Evolutionary conservation across 2,329 filamentous ascomycete species (phyloP).

Genomic region (Talaromyces atroroseus): DNA sequence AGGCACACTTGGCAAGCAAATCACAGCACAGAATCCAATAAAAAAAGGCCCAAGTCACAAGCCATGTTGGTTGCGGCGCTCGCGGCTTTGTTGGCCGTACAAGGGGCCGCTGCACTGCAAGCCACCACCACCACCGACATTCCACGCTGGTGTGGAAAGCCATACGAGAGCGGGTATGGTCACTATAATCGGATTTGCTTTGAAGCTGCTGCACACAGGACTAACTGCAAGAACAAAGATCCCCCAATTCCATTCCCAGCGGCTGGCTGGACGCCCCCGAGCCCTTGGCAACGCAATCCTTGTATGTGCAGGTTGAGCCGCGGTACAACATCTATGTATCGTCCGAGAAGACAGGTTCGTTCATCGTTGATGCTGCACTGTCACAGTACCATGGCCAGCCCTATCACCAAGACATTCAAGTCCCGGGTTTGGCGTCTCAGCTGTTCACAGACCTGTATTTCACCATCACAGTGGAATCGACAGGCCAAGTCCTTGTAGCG

Average conservation of each 20-base stretch:
- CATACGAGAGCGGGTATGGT: conserved; percentile 12
- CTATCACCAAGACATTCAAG: conserved; percentile 3
- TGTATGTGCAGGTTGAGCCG: conserved; percentile 10
- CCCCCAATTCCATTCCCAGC: conserved; percentile 4
- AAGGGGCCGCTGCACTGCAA: conserved; percentile 4
- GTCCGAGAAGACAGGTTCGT: conserved; percentile 10
- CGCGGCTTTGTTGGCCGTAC: conserved; percentile 1
- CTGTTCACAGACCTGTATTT: conserved; percentile 9
- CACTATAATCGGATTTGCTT: background rate
- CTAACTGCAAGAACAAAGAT: background rate
- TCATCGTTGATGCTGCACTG: conserved; percentile 13
- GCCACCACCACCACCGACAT: conserved; percentile 5
- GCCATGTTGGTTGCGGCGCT: background rate
- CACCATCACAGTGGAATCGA: conserved; percentile 2
- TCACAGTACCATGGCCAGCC: conserved; percentile 7
- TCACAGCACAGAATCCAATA: background rate
- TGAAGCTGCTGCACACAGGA: no score
- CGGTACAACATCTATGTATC: conserved; percentile 14
- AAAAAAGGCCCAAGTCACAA: background rate
- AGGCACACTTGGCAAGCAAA: background rate
- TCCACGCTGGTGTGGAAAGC: conserved; percentile 13
- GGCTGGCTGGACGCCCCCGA: conserved; percentile 2
- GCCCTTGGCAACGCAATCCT: background rate
- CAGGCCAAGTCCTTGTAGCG: conserved; percentile 2
- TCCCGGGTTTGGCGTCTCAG: background rate